Percentiles rank a stretch among this genome's conserved stretches.
phyloP scores from a whole-genome alignment of 1,284 basidiomycete genomes.

The Dichomitus squalens region DNA sequence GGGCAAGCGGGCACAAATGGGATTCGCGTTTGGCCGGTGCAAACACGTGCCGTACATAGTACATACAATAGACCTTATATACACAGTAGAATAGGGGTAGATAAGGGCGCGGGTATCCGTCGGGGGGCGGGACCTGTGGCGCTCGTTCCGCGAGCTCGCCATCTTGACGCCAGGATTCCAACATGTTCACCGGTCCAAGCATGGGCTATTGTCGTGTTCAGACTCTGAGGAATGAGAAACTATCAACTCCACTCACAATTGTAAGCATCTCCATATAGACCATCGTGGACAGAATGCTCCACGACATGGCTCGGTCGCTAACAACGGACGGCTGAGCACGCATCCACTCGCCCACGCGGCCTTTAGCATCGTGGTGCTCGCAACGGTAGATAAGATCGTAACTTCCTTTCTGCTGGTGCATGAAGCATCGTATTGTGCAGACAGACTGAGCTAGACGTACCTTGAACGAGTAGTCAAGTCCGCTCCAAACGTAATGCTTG shows the following conservation, averaged over 20 bases:
- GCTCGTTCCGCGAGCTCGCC: too few relatives aligned
- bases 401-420: slow-evolving; percentile 30
- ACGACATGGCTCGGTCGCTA: slow-evolving; percentile 38
- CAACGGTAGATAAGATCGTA: slow-evolving; percentile 35
- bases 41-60: too few relatives aligned
- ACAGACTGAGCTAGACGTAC: slow-evolving; percentile 30
- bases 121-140: too few relatives aligned
- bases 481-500: slow-evolving; percentile 50
- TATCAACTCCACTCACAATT: slow-evolving; percentile 28
- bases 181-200: too few relatives aligned
- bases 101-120: too few relatives aligned
- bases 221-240: too few relatives aligned
- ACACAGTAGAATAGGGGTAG: too few relatives aligned
- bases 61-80: too few relatives aligned
- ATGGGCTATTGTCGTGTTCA: slow-evolving; percentile 30
- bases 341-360: slow-evolving; percentile 45
- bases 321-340: slow-evolving; percentile 41
- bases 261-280: slow-evolving; percentile 49
- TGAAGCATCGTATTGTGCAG: background rate
- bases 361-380: slow-evolving; percentile 41
- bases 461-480: slow-evolving; percentile 46
- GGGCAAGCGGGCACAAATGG: slow-evolving; percentile 25
- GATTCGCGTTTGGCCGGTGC: too few relatives aligned
- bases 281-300: slow-evolving; percentile 43
- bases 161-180: too few relatives aligned